Conservation (phyloP, 148 eudicot species). For the Chenopodium berlandieri region DNA sequence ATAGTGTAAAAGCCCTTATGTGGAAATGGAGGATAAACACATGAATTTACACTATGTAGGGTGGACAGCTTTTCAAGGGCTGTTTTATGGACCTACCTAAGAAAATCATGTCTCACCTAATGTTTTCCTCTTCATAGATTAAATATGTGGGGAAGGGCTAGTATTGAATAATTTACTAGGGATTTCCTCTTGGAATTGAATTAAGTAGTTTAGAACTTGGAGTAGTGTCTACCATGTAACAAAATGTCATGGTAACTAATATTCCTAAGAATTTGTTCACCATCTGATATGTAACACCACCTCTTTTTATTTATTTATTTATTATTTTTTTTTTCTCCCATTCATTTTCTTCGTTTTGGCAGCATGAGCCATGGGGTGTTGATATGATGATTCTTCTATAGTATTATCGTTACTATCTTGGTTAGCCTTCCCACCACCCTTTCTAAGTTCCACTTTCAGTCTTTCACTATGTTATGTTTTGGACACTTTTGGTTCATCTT, state of each 20-base stretch:
- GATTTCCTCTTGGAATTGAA: no score
- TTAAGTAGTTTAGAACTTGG: no score
- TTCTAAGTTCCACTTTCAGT: neutral
- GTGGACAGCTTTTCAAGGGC: neutral
- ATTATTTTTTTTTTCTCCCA: no score
- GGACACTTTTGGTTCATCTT: neutral
- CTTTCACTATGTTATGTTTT: neutral
- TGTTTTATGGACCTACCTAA: neutral
- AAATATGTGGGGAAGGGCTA: neutral
- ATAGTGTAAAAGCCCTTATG: neutral
- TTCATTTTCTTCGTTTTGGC: neutral
- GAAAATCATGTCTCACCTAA: neutral
- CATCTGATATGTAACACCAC: neutral
- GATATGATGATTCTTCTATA: neutral
- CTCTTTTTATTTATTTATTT: neutral
- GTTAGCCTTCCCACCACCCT: neutral
- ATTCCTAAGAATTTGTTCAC: neutral
- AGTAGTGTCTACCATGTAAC: no score
- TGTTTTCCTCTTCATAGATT: neutral
- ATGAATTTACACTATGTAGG: neutral
- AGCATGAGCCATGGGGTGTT: neutral
- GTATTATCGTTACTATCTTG: no score
- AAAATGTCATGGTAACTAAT: no score
- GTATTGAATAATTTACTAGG: neutral
- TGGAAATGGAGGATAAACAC: neutral